Conservation (phyloP, 257 asterid genomes). For the Solanum rostratum region DNA sequence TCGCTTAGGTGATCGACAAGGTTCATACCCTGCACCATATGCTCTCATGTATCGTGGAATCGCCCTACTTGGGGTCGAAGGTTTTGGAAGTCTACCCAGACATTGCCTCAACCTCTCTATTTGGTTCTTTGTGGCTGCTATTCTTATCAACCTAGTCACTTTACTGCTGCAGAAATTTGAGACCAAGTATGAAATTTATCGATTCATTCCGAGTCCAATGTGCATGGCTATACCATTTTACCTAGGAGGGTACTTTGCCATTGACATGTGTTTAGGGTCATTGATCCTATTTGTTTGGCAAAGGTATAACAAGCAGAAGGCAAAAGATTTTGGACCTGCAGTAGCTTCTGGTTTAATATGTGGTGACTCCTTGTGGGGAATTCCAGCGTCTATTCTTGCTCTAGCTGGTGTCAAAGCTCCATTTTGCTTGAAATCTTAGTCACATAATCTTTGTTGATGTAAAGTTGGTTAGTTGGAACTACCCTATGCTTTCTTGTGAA, state of each 20-base stretch:
- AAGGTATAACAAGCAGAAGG: conserved; percentile 16
- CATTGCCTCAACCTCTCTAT: conserved; percentile 37
- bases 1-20: conserved; percentile 13
- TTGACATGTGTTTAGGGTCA: conserved; percentile 79
- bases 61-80: conserved; percentile 29
- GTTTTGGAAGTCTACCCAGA: conserved; percentile 41
- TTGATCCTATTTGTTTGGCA: conserved; percentile 42
- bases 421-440: conserved; percentile 40
- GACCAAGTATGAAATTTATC: conserved; percentile 23
- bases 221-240: conserved; percentile 83
- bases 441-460: not conserved
- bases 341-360: conserved; percentile 76
- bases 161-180: conserved; percentile 23
- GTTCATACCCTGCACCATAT: conserved; percentile 30
- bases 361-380: conserved; percentile 70
- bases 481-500: no score
- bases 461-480: no score
- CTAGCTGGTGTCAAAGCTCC: conserved; percentile 42
- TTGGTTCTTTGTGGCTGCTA: conserved; percentile 21
- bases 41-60: conserved; percentile 27
- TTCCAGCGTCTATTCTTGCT: conserved; percentile 58
- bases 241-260: conserved; percentile 53
- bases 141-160: conserved; percentile 7
- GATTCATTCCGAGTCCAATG: conserved; percentile 69
- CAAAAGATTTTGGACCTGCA: conserved; percentile 42